Evolutionary conservation across 306 rosid genomes (phyloP).

Genomic region (Herpetospermum pedunculosum): DNA sequence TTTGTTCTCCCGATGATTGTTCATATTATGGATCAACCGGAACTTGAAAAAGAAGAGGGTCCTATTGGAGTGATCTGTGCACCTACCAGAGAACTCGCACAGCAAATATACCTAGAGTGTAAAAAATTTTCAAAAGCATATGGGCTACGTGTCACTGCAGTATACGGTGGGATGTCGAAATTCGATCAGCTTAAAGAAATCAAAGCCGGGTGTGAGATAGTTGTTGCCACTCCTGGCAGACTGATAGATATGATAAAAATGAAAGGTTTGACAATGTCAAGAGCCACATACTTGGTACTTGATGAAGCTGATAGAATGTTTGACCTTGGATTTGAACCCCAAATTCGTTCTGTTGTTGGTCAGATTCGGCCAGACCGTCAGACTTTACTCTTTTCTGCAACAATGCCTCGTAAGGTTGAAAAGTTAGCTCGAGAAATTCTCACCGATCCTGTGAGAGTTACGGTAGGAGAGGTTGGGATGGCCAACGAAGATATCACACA

Average conservation of each 20-base stretch:
- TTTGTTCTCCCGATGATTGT: slow-evolving; percentile 97
- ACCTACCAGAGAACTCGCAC: slow-evolving; percentile 92
- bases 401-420: slow-evolving; percentile 90
- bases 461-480: slow-evolving; percentile 95
- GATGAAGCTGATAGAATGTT: slow-evolving; percentile 99
- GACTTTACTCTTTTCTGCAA: slow-evolving; percentile 87
- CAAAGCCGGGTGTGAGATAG: slow-evolving; percentile 94
- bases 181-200: slow-evolving; percentile 94
- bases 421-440: slow-evolving; percentile 95
- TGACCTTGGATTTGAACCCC: slow-evolving; percentile 99
- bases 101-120: slow-evolving; percentile 78
- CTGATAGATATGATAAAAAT: slow-evolving; percentile 86
- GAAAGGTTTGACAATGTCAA: slow-evolving; percentile 79
- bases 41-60: slow-evolving; percentile 93
- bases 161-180: slow-evolving; percentile 98
- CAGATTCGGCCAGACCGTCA: slow-evolving; percentile 99
- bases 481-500: slow-evolving; percentile 98
- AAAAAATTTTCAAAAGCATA: slow-evolving; percentile 78
- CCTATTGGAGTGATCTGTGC: slow-evolving; percentile 99
- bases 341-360: slow-evolving; percentile 90
- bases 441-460: slow-evolving; percentile 75
- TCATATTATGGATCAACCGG: slow-evolving; percentile 98
- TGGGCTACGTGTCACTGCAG: slow-evolving; percentile 77
- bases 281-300: slow-evolving; percentile 88
- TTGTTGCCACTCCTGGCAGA: slow-evolving; percentile 96